Percentiles rank a stretch among this genome's conserved stretches.
Evolutionary conservation across 257 asterid genomes (phyloP).

Genomic region (Solanum dulcamara): DNA sequence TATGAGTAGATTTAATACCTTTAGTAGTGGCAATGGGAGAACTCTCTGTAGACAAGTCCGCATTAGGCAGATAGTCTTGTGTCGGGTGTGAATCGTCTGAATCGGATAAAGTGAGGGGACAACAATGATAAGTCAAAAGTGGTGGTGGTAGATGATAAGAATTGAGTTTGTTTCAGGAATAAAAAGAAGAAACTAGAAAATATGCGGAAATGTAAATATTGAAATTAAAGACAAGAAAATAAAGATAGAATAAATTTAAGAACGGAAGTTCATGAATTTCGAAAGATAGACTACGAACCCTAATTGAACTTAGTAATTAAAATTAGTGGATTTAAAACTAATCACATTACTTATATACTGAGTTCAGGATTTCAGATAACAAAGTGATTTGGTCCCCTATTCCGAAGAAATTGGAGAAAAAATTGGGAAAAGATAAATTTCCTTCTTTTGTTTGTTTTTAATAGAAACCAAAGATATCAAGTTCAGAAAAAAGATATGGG

Average conservation of each 20-base stretch:
- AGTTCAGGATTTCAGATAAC: background rate
- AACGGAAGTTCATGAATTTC: background rate
- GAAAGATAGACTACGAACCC: background rate
- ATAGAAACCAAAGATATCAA: background rate
- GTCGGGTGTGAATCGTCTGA: background rate
- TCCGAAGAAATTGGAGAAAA: background rate
- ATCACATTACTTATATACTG: background rate
- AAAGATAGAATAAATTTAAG: background rate
- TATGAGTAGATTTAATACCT: background rate
- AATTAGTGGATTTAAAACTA: background rate
- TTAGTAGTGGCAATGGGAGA: background rate
- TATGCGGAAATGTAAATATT: background rate
- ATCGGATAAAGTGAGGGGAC: background rate
- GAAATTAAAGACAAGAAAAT: background rate
- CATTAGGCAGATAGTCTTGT: background rate
- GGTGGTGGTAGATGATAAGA: background rate
- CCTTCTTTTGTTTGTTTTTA: background rate
- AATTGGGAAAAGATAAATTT: background rate
- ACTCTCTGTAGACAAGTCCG: background rate
- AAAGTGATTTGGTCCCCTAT: background rate
- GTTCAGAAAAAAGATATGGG: background rate
- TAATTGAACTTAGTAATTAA: background rate
- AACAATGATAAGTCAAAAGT: background rate
- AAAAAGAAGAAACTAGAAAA: background rate
- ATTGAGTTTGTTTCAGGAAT: background rate